A percentile compares a stretch with the other conserved stretches of the same genome.
These are phyloP conservation scores for Penium margaritaceum DNA, from an alignment of 139 green algal species.

Conservation along the genomic window DNA sequence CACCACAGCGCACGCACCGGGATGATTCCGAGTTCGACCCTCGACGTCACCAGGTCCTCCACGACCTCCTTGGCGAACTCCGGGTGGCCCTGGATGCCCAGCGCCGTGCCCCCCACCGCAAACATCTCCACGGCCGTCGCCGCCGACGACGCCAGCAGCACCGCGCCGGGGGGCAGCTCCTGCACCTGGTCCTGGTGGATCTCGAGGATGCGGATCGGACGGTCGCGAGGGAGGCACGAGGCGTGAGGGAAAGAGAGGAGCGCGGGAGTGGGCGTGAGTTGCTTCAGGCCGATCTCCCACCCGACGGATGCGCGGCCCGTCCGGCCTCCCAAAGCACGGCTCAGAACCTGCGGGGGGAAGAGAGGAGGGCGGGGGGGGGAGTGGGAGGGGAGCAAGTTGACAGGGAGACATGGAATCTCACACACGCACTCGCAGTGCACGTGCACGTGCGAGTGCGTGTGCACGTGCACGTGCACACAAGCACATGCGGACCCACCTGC, in stretches of 20 bases:
- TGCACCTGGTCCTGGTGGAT: slow-evolving; percentile 30
- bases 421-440: too few relatives aligned
- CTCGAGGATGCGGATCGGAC: slow-evolving; percentile 3
- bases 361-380: too few relatives aligned
- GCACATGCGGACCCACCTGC: too few relatives aligned
- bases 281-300: slow-evolving; percentile 22
- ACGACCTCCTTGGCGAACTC: slow-evolving; percentile 40
- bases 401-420: too few relatives aligned
- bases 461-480: too few relatives aligned
- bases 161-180: slow-evolving; percentile 19
- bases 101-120: slow-evolving; percentile 16
- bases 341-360: slow-evolving; percentile 10
- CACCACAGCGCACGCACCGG: too few relatives aligned
- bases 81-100: slow-evolving; percentile 38
- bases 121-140: slow-evolving; percentile 40
- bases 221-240: neutral
- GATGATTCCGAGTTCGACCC: too few relatives aligned
- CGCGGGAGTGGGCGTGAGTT: neutral
- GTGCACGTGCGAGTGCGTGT: too few relatives aligned
- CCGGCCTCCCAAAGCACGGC: slow-evolving; percentile 9
- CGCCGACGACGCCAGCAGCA: slow-evolving; percentile 25
- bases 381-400: too few relatives aligned
- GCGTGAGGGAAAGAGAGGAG: slow-evolving; percentile 18
- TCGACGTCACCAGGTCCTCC: slow-evolving; percentile 19
- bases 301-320: slow-evolving; percentile 4